These are phyloP conservation scores for Ogataea kodamae DNA, from an alignment of 805 yeast genomes.

Conservation along the genomic window DNA sequence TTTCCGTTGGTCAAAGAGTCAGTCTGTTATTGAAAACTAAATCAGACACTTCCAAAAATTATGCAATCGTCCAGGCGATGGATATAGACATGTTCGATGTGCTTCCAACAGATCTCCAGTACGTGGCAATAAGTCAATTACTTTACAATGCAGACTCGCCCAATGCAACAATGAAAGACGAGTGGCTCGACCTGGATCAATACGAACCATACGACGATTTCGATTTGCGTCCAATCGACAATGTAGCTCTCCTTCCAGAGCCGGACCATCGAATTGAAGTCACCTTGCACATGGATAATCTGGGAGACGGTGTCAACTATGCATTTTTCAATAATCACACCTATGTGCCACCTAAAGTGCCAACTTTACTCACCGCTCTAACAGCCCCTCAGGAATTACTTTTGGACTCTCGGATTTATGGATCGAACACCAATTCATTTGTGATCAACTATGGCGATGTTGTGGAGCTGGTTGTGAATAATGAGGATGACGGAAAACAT, in stretches of 20 bases:
- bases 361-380: slow-evolving; percentile 62
- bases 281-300: slow-evolving; percentile 60
- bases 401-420: slow-evolving; percentile 61
- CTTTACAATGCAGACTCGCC: slow-evolving; percentile 42
- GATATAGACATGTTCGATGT: slow-evolving; percentile 69
- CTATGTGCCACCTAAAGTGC: slow-evolving; percentile 64
- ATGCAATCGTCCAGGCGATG: slow-evolving; percentile 56
- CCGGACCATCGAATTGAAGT: slow-evolving; percentile 61
- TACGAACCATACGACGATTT: slow-evolving; percentile 45
- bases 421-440: slow-evolving; percentile 63
- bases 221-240: slow-evolving; percentile 38
- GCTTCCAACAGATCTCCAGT: slow-evolving; percentile 54
- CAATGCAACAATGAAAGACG: slow-evolving; percentile 16
- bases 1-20: slow-evolving; percentile 81
- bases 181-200: slow-evolving; percentile 24
- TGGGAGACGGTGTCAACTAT: slow-evolving; percentile 72
- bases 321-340: slow-evolving; percentile 72
- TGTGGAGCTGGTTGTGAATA: slow-evolving; percentile 74
- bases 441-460: slow-evolving; percentile 59
- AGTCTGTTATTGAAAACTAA: slow-evolving; percentile 64
- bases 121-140: slow-evolving; percentile 54
- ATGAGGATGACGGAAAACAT: slow-evolving; percentile 84
- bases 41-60: slow-evolving; percentile 39
- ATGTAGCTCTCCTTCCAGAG: slow-evolving; percentile 45
- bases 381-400: slow-evolving; percentile 54